Evolutionary conservation across 768 basidiomycete species (phyloP).

Genomic region (Serendipita vermifera): DNA sequence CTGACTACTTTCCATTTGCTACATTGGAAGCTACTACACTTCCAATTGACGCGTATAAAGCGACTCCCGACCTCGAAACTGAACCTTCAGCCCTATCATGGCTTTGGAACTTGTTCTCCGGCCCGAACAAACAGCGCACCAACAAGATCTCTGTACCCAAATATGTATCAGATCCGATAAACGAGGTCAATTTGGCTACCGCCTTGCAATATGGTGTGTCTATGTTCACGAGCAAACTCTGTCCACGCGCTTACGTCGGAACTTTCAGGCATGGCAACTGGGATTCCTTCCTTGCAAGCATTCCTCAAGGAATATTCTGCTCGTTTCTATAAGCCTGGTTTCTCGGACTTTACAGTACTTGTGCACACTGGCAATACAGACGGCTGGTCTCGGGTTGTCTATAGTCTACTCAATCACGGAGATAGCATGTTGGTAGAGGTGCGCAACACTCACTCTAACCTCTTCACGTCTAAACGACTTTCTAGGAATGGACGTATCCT

Average conservation of each 20-base stretch:
- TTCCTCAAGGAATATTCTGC: constrained; percentile 46
- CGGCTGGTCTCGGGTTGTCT: constrained; percentile 46
- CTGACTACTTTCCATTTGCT: constrained; percentile 60
- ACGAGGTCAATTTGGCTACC: constrained; percentile 44
- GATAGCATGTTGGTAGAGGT: constrained; percentile 33
- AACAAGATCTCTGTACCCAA: constrained; percentile 46
- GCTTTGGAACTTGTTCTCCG: constrained; percentile 5
- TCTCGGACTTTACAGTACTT: constrained; percentile 44
- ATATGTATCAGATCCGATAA: constrained; percentile 30
- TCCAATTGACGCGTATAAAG: neutral
- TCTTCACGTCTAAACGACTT: too few species aligned
- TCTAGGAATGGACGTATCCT: constrained; percentile 68
- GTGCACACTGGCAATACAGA: constrained; percentile 63
- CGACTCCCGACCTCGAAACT: neutral
- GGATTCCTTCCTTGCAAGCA: constrained; percentile 42
- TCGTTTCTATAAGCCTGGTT: constrained; percentile 38
- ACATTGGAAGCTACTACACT: constrained; percentile 28
- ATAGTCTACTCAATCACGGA: constrained; percentile 53
- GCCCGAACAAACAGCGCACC: constrained; percentile 31
- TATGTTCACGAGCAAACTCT: neutral
- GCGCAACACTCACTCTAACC: too few species aligned
- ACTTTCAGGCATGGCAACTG: constrained; percentile 32
- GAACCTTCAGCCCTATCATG: neutral
- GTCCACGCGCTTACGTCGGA: neutral
- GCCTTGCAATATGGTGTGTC: constrained; percentile 55